Evolutionary conservation across 768 basidiomycete genomes (phyloP).

Genomic region (Mycena vitilis): DNA sequence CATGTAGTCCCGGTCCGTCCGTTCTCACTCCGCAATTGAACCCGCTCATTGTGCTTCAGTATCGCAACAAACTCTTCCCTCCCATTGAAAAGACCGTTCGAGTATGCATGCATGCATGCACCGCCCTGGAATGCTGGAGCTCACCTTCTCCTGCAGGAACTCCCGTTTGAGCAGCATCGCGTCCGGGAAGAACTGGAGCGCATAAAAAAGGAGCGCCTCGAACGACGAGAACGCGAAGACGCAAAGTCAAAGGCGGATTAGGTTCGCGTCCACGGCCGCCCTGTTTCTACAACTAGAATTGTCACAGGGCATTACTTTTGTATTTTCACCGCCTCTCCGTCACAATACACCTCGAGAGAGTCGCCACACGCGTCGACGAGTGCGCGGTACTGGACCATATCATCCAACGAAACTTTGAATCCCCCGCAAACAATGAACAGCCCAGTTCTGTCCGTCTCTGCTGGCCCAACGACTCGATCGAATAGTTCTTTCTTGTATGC

Average conservation of each 20-base stretch:
- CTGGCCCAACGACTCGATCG: constrained; percentile 57
- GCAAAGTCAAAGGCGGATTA: constrained; percentile 6
- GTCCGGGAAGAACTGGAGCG: constrained; percentile 78
- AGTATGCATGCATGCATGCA: constrained; percentile 45
- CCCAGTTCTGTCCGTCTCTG: constrained; percentile 49
- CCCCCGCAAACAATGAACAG: constrained; percentile 81
- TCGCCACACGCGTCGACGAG: constrained; percentile 51
- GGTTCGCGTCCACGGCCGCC: constrained; percentile 5
- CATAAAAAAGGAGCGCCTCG: constrained; percentile 69
- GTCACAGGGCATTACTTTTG: constrained; percentile 25
- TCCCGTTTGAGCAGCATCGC: constrained; percentile 75
- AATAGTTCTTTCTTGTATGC: constrained; percentile 73
- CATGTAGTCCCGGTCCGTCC: constrained; percentile 78
- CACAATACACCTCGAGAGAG: constrained; percentile 52
- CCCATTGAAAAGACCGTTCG: constrained; percentile 65
- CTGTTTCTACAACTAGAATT: constrained; percentile 20
- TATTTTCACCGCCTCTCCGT: constrained; percentile 51
- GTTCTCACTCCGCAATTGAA: not conserved
- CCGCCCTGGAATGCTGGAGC: not conserved
- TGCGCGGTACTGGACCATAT: constrained; percentile 60
- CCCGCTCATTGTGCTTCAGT: constrained; percentile 53
- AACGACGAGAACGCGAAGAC: constrained; percentile 17
- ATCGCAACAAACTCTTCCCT: constrained; percentile 79
- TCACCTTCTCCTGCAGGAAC: constrained; percentile 49
- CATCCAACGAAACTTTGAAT: constrained; percentile 71